Percentiles rank a stretch among this genome's conserved stretches.
Evolutionary conservation across 2,329 filamentous ascomycete species (phyloP).

Genomic region (Alternaria tenuissima): DNA sequence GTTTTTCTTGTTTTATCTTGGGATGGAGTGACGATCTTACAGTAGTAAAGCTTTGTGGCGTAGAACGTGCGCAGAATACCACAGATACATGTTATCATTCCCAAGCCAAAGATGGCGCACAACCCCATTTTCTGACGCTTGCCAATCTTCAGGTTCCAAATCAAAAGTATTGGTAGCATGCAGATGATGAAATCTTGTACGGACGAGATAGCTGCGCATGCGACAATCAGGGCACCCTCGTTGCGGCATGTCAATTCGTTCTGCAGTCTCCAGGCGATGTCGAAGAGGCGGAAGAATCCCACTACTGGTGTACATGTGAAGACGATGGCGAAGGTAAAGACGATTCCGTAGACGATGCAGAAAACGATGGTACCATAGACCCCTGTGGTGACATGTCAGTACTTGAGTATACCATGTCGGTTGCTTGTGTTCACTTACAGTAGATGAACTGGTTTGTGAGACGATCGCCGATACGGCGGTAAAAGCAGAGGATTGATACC

Average conservation of each 20-base stretch:
- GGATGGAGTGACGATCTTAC: constrained; percentile 15
- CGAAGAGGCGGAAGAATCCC: constrained; percentile 54
- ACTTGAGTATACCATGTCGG: not conserved
- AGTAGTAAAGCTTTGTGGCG: constrained; percentile 42
- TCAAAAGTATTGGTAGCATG: constrained; percentile 54
- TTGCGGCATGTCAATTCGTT: constrained; percentile 48
- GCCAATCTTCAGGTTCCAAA: constrained; percentile 56
- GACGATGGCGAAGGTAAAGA: constrained; percentile 47
- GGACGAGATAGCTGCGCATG: constrained; percentile 51
- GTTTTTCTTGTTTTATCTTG: not conserved
- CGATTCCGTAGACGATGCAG: constrained; percentile 50
- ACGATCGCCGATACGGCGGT: constrained; percentile 52
- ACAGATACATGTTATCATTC: constrained; percentile 51
- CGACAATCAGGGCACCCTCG: constrained; percentile 50
- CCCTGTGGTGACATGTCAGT: constrained; percentile 1
- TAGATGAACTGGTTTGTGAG: constrained; percentile 49
- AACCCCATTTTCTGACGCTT: constrained; percentile 55
- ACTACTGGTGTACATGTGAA: constrained; percentile 51
- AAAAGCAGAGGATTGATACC: constrained; percentile 50
- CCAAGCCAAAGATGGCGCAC: constrained; percentile 55
- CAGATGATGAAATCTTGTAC: constrained; percentile 54
- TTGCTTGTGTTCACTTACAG: constrained; percentile 18
- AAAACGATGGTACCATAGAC: constrained; percentile 51
- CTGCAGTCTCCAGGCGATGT: constrained; percentile 41
- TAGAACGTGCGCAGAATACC: constrained; percentile 52